Percentiles rank a stretch among this genome's conserved stretches.
Conservation (phyloP, 2,329 filamentous ascomycete genomes). For the Coleophoma cylindrospora region DNA sequence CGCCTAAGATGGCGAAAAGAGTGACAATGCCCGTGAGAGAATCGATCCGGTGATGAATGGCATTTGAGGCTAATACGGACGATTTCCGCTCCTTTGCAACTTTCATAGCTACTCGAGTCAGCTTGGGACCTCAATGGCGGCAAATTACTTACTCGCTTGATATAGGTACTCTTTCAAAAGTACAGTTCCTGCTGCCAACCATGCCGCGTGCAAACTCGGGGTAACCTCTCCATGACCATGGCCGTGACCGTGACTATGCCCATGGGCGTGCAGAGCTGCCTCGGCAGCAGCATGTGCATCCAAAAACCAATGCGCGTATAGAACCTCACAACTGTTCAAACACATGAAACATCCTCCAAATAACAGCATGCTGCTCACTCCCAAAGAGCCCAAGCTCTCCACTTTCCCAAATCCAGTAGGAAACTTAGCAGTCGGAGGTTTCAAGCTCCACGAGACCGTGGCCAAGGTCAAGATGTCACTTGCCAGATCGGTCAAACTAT, state of each 20-base stretch:
- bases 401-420: constrained; percentile 94
- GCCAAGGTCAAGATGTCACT: constrained; percentile 92
- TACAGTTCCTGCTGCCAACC: constrained; percentile 88
- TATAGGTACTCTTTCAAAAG: constrained; percentile 96
- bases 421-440: constrained; percentile 76
- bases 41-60: constrained; percentile 93
- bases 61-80: constrained; percentile 91
- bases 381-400: constrained; percentile 90
- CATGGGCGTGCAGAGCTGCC: constrained; percentile 49
- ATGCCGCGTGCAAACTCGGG: constrained; percentile 89
- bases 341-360: constrained; percentile 91
- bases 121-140: background rate
- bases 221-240: constrained; percentile 59
- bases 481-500: constrained; percentile 90
- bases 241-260: constrained; percentile 50
- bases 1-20: constrained; percentile 80
- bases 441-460: constrained; percentile 90
- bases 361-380: constrained; percentile 87
- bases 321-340: constrained; percentile 63
- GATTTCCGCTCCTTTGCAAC: constrained; percentile 91
- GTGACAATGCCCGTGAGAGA: constrained; percentile 94
- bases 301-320: constrained; percentile 69
- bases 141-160: constrained; percentile 73
- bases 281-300: constrained; percentile 52
- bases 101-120: constrained; percentile 70